These are phyloP conservation scores for Boletus sp. DNA, from an alignment of 1,284 basidiomycete genomes.

Conservation along the genomic window DNA sequence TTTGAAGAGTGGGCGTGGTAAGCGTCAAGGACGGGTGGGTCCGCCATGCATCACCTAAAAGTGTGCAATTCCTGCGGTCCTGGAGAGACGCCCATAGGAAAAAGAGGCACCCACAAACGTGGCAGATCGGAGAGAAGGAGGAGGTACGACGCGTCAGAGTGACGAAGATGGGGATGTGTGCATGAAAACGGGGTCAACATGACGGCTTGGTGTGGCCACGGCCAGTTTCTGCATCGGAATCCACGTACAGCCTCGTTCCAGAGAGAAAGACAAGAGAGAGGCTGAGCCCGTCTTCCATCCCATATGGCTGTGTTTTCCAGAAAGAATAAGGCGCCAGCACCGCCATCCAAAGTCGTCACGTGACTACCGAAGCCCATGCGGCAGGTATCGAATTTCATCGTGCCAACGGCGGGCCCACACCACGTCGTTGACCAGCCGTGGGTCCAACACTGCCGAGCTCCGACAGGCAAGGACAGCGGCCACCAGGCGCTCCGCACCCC, in stretches of 20 bases:
- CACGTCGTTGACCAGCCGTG: too few species aligned
- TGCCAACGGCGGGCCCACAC: too few species aligned
- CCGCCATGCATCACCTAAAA: conserved; percentile 5
- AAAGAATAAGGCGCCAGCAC: too few species aligned
- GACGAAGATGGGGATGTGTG: conserved; percentile 9
- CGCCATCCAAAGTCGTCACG: conserved; percentile 9
- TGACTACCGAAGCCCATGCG: conserved; percentile 3
- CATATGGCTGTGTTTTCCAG: conserved; percentile 7
- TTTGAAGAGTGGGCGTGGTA: conserved; percentile 8
- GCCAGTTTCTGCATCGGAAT: conserved; percentile 14
- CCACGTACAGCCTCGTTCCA: conserved; percentile 7
- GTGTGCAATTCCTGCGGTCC: background rate
- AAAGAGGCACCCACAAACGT: conserved; percentile 2
- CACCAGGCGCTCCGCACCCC: conserved; percentile 17
- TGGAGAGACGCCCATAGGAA: conserved; percentile 16
- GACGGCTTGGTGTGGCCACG: conserved; percentile 1
- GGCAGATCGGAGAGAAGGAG: background rate
- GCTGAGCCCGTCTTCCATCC: background rate
- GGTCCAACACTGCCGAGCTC: conserved; percentile 10
- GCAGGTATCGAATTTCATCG: background rate
- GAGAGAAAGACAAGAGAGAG: background rate
- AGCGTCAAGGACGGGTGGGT: conserved; percentile 12
- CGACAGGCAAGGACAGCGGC: conserved; percentile 16
- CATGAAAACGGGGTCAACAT: background rate
- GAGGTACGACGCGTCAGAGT: background rate